Conservation (phyloP, 805 yeast species). For the Candida dendrica region DNA sequence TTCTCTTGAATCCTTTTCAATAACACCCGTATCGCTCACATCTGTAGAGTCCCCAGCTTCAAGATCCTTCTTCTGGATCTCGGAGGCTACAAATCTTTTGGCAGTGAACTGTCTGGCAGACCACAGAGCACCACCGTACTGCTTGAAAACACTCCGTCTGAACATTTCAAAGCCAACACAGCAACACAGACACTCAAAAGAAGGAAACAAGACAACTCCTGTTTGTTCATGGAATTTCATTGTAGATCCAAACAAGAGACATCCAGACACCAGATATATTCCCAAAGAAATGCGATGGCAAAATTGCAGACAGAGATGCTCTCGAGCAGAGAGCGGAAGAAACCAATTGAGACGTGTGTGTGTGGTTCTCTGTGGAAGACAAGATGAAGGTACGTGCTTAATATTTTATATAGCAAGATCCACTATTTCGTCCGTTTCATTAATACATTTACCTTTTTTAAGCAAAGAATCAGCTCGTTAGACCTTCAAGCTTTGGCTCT, state of each 20-base stretch:
- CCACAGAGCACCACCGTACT: not conserved
- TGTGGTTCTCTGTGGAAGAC: too few species aligned
- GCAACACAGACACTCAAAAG: not conserved
- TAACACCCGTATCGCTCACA: conserved; percentile 52
- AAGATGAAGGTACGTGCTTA: too few species aligned
- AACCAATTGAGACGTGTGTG: too few species aligned
- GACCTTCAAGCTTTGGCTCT: conserved; percentile 67
- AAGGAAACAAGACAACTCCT: too few species aligned
- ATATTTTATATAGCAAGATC: too few species aligned
- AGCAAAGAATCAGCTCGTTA: conserved; percentile 83
- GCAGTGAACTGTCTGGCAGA: not conserved
- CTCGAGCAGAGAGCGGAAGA: too few species aligned
- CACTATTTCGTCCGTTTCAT: too few species aligned
- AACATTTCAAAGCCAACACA: not conserved
- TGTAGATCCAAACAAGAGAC: too few species aligned
- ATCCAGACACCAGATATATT: too few species aligned
- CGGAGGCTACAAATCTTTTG: conserved; percentile 28
- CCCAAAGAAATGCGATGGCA: too few species aligned
- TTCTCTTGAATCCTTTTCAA: conserved; percentile 40
- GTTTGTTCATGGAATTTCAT: too few species aligned
- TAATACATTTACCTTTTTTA: not conserved
- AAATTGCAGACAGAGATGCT: too few species aligned
- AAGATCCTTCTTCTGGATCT: conserved; percentile 35
- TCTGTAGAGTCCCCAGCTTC: conserved; percentile 49
- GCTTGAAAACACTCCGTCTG: not conserved